A percentile compares a stretch with the other conserved stretches of the same genome.
Evolutionary conservation across 148 eudicot genomes (phyloP).

Genomic region (Persicaria tinctoria): DNA sequence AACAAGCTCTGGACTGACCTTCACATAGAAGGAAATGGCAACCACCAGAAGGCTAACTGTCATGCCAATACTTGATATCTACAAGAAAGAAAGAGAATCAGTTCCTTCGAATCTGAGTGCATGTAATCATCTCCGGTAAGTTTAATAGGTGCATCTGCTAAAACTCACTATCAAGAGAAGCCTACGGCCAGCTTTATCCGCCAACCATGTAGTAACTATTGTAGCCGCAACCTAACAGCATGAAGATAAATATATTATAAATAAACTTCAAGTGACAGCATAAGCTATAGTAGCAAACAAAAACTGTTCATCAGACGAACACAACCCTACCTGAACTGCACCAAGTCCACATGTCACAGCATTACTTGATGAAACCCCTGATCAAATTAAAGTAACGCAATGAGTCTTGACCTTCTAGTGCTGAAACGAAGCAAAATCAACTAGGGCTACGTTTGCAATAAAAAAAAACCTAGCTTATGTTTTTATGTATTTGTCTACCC

Average conservation of each 20-base stretch:
- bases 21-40: constrained; percentile 56
- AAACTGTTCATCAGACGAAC: neutral
- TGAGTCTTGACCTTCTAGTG: neutral
- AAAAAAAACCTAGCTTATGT: too few species aligned
- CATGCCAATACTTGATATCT: constrained; percentile 74
- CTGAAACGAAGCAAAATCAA: neutral
- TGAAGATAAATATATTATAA: neutral
- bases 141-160: neutral
- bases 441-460: neutral
- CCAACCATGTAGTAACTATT: constrained; percentile 63
- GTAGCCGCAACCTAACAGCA: constrained; percentile 67
- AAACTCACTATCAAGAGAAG: constrained; percentile 67
- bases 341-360: constrained; percentile 69
- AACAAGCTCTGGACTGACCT: constrained; percentile 27
- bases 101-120: neutral
- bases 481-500: too few species aligned
- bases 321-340: constrained; percentile 50
- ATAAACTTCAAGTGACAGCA: neutral
- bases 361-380: constrained; percentile 71
- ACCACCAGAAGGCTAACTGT: constrained; percentile 60
- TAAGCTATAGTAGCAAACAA: neutral
- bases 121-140: neutral
- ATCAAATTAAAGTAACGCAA: neutral
- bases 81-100: neutral
- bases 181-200: constrained; percentile 86